Evolutionary conservation across 2,329 filamentous ascomycete species (phyloP).

Genomic region (Fusarium sp.): DNA sequence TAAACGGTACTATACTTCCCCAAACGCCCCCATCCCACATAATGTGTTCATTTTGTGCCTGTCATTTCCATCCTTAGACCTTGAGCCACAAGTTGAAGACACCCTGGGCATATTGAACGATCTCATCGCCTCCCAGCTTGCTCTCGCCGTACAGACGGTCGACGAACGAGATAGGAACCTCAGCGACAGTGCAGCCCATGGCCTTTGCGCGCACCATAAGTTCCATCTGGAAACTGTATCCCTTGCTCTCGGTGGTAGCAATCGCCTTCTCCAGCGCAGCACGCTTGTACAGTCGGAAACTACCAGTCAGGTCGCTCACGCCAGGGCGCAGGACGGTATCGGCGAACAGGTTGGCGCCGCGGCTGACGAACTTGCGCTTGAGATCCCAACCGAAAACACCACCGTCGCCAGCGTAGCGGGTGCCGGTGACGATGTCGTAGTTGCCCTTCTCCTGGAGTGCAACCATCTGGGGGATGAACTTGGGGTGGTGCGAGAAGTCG

Average conservation of each 20-base stretch:
- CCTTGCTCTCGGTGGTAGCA: constrained; percentile 90
- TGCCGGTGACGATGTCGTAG: constrained; percentile 98
- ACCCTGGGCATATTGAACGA: constrained; percentile 94
- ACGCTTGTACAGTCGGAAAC: constrained; percentile 95
- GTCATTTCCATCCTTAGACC: constrained; percentile 62
- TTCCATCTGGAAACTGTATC: constrained; percentile 99
- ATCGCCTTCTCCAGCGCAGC: constrained; percentile 91
- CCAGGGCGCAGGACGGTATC: constrained; percentile 94
- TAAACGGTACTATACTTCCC: constrained; percentile 50
- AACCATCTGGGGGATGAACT: constrained; percentile 98
- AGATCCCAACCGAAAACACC: constrained; percentile 98
- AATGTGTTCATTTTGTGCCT: constrained; percentile 43
- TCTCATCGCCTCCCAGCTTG: constrained; percentile 94
- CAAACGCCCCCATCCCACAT: constrained; percentile 49
- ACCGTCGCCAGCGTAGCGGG: constrained; percentile 88
- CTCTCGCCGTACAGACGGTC: constrained; percentile 95
- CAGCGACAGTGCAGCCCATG: constrained; percentile 92
- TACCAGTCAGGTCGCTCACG: constrained; percentile 94
- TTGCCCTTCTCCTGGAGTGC: constrained; percentile 78
- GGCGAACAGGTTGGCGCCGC: constrained; percentile 94
- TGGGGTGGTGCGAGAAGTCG: constrained; percentile 98
- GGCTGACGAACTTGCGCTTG: constrained; percentile 85
- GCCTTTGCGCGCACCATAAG: constrained; percentile 98
- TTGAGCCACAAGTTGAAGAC: constrained; percentile 82
- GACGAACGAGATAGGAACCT: constrained; percentile 97